These are phyloP conservation scores for Sideroxylon spinosum DNA, from an alignment of 179 eudicot species.

Conservation along the genomic window DNA sequence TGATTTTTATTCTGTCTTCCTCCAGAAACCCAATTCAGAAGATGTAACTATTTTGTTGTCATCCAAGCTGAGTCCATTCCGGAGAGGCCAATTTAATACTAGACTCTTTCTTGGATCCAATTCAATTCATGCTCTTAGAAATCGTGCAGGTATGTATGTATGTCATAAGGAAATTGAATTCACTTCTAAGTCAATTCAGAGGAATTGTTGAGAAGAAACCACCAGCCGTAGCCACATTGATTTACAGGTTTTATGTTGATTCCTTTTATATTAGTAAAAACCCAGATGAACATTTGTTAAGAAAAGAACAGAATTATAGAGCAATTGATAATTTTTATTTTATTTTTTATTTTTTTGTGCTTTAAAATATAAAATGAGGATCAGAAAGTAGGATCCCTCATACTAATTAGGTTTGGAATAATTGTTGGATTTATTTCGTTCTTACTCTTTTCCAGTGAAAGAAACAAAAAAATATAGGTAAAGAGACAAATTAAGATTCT, in stretches of 20 bases:
- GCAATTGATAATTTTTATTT: neutral
- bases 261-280: neutral
- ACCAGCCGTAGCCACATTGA: neutral
- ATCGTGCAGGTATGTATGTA: constrained; percentile 31
- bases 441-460: neutral
- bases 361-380: neutral
- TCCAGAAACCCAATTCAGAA: constrained; percentile 33
- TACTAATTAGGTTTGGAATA: neutral
- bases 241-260: too few species aligned
- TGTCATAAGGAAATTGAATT: neutral
- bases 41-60: constrained; percentile 21
- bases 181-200: neutral
- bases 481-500: neutral
- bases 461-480: neutral
- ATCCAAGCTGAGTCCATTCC: constrained; percentile 39
- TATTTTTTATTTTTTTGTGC: neutral
- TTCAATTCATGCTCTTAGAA: constrained; percentile 18
- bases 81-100: constrained; percentile 42
- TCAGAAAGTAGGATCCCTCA: neutral
- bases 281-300: neutral
- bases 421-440: neutral
- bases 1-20: constrained; percentile 5
- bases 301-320: neutral
- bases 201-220: too few species aligned
- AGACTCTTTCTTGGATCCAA: constrained; percentile 29